Base-by-base conservation (phyloP, 352 stramenopile genomes). In the Elongisporangium anandrum region DNA sequence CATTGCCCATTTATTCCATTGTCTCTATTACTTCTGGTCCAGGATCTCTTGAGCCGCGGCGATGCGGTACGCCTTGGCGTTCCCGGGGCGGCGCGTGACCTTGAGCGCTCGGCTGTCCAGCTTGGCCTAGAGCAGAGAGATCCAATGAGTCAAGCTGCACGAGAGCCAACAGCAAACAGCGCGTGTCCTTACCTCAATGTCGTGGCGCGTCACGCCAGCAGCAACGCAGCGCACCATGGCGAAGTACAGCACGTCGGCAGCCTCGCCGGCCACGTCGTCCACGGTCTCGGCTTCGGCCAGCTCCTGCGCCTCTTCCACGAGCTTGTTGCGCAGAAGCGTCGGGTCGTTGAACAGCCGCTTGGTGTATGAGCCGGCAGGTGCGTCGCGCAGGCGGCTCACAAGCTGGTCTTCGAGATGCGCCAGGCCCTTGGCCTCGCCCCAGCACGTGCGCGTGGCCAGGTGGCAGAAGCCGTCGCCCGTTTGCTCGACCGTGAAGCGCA, bases 241-340 rank as follows among this genome's bases (percentile, higher is more conserved):
- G 73, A 99, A 99, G 69, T 99, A 99, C 64, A 98, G 75, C 16
- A 99, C 90, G 77, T 99, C 96, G 6, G 95, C 96, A 8, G 97
- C 83, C 72, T 99, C 96, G 38, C 90, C 92, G 8, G 95, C 94
- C 0, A 98, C 92, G 62, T 98, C 85, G 17, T 88, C 57, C 29
- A 80, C 70, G 4, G 68, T 89, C 63, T 95, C 74, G 6, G 92
- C 91, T 65, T 98, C 92, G 3, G 88, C 81, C 17, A 98, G 82
- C 63, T 98, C 92, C 66, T 98, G 95, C 20, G 93, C 93, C 77
- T 99, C 96, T 66, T 99, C 96, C 10, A 99, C 94, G 21, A 99
- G 79, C 75, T 99, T 99, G 69, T 98, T 94, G 20, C 94, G 86
- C 55, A 99, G 75, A 62, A 99, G 68, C 57, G 82, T 72, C 0